phyloP scores from a whole-genome alignment of 179 eudicot species.

The Patellifolia procumbens region DNA sequence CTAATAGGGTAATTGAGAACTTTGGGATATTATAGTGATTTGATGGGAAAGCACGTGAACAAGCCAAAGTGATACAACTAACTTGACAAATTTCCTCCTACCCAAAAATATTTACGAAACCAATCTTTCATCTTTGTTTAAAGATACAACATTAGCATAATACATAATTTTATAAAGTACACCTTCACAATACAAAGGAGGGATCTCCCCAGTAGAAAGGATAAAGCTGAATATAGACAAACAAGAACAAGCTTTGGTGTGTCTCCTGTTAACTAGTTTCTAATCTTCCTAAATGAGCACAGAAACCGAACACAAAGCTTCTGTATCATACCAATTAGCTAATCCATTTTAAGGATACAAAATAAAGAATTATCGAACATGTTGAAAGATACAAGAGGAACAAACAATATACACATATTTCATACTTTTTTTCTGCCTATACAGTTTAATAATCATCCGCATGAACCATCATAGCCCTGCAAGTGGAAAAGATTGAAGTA shows the following conservation, averaged over 20 bases:
- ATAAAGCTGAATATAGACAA: background rate
- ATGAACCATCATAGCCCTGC: constrained; percentile 7
- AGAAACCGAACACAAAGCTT: background rate
- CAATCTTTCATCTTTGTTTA: background rate
- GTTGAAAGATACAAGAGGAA: background rate
- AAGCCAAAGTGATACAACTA: too few species aligned
- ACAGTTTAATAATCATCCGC: constrained; percentile 18
- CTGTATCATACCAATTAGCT: background rate
- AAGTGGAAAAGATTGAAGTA: background rate
- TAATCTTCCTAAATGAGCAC: constrained; percentile 10
- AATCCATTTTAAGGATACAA: background rate
- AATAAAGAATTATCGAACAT: background rate
- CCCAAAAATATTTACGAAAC: background rate
- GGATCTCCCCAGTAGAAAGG: background rate
- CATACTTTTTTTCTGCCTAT: constrained; percentile 22
- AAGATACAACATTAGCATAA: background rate
- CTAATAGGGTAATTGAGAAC: too few species aligned
- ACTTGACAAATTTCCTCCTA: too few species aligned
- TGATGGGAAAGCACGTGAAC: too few species aligned
- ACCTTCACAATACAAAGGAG: background rate
- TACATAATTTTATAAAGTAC: too few species aligned
- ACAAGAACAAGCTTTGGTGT: constrained; percentile 5
- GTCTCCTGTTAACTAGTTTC: background rate
- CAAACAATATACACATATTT: constrained; percentile 20
- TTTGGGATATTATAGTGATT: too few species aligned